Conservation (phyloP, 2,329 filamentous ascomycete genomes). For the Leptographium wingfieldii region DNA sequence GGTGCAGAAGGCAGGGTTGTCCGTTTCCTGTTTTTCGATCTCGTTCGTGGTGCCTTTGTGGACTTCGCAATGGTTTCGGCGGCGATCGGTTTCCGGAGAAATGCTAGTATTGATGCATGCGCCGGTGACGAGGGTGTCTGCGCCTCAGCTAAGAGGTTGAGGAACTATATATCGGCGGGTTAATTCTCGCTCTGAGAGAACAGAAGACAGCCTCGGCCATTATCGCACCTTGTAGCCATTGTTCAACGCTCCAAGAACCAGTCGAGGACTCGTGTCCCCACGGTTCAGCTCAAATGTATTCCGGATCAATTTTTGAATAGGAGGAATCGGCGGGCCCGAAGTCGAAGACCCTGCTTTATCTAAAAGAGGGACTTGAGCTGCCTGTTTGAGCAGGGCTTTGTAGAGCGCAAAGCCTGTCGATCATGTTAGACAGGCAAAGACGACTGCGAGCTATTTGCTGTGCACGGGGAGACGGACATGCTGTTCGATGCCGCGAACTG, state of each 20-base stretch:
- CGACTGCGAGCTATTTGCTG: neutral
- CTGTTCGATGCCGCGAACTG: constrained; percentile 39
- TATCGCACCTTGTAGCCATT: constrained; percentile 51
- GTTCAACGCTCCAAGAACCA: constrained; percentile 49
- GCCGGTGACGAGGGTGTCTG: constrained; percentile 25
- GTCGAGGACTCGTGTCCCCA: constrained; percentile 41
- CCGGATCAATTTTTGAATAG: constrained; percentile 45
- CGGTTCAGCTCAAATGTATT: constrained; percentile 50
- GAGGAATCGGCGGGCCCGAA: constrained; percentile 20
- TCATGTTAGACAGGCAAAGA: neutral
- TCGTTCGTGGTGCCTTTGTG: neutral
- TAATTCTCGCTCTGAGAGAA: neutral
- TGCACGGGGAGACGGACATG: constrained; percentile 23
- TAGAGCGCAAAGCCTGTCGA: constrained; percentile 55
- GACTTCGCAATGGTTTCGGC: constrained; percentile 6
- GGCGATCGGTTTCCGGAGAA: constrained; percentile 24
- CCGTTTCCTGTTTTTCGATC: neutral
- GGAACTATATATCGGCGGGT: neutral
- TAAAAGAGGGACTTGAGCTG: constrained; percentile 38
- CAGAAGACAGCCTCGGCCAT: neutral
- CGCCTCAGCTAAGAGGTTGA: constrained; percentile 24
- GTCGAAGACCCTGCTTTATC: constrained; percentile 26
- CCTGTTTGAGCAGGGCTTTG: constrained; percentile 52
- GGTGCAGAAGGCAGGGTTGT: constrained; percentile 12
- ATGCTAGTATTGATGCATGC: constrained; percentile 26